Percentiles rank a stretch among this genome's conserved stretches.
Evolutionary conservation across 2,329 filamentous ascomycete genomes (phyloP).

Genomic region (Monosporascus sp.): DNA sequence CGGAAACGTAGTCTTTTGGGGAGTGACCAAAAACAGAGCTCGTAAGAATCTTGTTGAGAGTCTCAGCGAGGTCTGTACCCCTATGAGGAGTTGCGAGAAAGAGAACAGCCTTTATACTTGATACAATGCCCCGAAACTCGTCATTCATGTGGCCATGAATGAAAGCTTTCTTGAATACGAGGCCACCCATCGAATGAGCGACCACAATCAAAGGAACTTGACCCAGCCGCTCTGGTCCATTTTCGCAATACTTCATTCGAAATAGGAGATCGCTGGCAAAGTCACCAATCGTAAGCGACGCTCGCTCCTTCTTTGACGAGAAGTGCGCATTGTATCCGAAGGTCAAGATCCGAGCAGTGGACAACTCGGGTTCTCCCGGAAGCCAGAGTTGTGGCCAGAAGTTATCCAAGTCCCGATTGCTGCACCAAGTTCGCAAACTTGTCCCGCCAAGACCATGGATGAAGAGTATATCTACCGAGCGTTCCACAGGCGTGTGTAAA

Average conservation of each 20-base stretch:
- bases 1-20: slow-evolving; percentile 16
- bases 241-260: slow-evolving; percentile 14
- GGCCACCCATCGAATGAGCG: slow-evolving; percentile 16
- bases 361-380: slow-evolving; percentile 11
- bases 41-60: slow-evolving; percentile 12
- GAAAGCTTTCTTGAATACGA: slow-evolving; percentile 15
- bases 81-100: slow-evolving; percentile 19
- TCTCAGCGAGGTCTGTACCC: slow-evolving; percentile 13
- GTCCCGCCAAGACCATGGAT: slow-evolving; percentile 21
- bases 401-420: slow-evolving; percentile 7
- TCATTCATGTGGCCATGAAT: slow-evolving; percentile 13
- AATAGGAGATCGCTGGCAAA: slow-evolving; percentile 20
- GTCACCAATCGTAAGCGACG: slow-evolving; percentile 12
- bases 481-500: slow-evolving; percentile 6
- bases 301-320: slow-evolving; percentile 6
- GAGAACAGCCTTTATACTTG: slow-evolving; percentile 8
- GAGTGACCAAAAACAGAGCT: slow-evolving; percentile 13
- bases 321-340: slow-evolving; percentile 22
- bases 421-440: slow-evolving; percentile 17
- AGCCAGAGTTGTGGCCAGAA: slow-evolving; percentile 19
- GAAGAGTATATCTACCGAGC: slow-evolving; percentile 19
- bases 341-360: slow-evolving; percentile 13
- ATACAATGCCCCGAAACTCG: slow-evolving; percentile 13
- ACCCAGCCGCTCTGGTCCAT: slow-evolving; percentile 8
- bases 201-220: slow-evolving; percentile 17